Conservation (phyloP, 139 green algal species). For the Yamagishiella unicocca region DNA sequence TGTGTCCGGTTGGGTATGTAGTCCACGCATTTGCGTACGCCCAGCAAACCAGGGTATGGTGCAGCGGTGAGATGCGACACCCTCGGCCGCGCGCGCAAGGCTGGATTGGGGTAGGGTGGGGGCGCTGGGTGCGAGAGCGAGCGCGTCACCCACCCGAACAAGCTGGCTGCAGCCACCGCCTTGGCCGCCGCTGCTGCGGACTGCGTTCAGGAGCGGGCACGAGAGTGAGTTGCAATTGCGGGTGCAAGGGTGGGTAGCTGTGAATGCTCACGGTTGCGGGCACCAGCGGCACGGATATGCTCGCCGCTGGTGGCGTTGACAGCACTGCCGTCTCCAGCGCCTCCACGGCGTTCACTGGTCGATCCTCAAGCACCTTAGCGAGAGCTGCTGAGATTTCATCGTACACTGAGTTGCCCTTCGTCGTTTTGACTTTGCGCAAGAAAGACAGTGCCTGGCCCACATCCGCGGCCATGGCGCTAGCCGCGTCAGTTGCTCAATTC, state of each 20-base stretch:
- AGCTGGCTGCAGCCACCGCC: slow-evolving; percentile 54
- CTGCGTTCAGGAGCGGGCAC: slow-evolving; percentile 29
- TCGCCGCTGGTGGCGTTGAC: background rate
- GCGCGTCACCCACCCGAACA: slow-evolving; percentile 68
- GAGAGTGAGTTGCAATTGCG: no score
- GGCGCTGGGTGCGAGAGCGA: no score
- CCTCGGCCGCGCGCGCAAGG: no score
- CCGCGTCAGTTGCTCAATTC: no score
- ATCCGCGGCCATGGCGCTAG: slow-evolving; percentile 50
- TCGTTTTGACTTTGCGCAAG: slow-evolving; percentile 21
- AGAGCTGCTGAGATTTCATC: background rate
- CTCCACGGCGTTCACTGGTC: slow-evolving; percentile 40
- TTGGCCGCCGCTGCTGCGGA: slow-evolving; percentile 56
- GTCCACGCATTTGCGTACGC: no score
- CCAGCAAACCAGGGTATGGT: no score
- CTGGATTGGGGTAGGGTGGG: no score
- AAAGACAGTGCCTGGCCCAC: slow-evolving; percentile 30
- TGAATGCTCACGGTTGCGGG: slow-evolving; percentile 13
- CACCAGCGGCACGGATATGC: slow-evolving; percentile 4
- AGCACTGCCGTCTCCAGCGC: slow-evolving; percentile 39
- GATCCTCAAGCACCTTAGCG: slow-evolving; percentile 31
- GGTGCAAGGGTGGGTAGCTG: background rate
- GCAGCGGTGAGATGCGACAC: no score
- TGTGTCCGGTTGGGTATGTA: no score
- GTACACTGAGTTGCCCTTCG: slow-evolving; percentile 24